Base-by-base conservation (phyloP, 106 monocot genomes). In the Allium fistulosum region DNA sequence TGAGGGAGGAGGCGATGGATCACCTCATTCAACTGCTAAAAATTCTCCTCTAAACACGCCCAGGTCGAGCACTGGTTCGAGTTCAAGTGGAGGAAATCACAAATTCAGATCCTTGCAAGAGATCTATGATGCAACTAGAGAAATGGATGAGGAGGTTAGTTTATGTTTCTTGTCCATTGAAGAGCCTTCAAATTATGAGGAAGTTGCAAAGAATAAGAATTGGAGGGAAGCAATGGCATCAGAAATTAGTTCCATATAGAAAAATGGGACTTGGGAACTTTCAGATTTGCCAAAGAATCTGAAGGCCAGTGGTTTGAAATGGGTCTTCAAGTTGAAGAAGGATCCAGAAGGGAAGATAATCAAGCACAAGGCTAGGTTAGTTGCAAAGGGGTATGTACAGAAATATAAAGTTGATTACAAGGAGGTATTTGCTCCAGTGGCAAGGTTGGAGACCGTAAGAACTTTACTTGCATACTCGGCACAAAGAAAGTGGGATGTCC, bases 221-320 rank as follows among this genome's bases (percentile, higher is more conserved):
- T 65, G 64, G 73, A 64, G 65, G n/a, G 7, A 16, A 1, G 65
- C 73, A 0, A 74, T 74, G 73, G 2, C 55, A 15, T 51, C 55
- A 8, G 73, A 74, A 15, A 53, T 74, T 0, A 9, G 11, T 5
- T 52, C 64, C 10, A 65, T 74, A 28, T 11, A n/a, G 3, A 26
- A 56, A 4, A 74, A 74, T 56, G 7, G 48, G 22, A 74, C 64
- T 1, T 65, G 73, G 73, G 18, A 22, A 7, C 11, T 74, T 3
- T 14, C 17, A 11, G 28, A 52, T 45, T 27, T 26, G 7, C 63
- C 52, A 1, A 18, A 1, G 0, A 47, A 57, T 6, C 50, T 63
- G 2, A 17, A 14, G 10, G 22, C 18, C 47, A 53, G 51, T 14
- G 4, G 68, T 9, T 14, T 68, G 7, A 68, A 68, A 48, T 65